Conservation (phyloP, 768 basidiomycete species). For the Psilocybe cubensis region DNA sequence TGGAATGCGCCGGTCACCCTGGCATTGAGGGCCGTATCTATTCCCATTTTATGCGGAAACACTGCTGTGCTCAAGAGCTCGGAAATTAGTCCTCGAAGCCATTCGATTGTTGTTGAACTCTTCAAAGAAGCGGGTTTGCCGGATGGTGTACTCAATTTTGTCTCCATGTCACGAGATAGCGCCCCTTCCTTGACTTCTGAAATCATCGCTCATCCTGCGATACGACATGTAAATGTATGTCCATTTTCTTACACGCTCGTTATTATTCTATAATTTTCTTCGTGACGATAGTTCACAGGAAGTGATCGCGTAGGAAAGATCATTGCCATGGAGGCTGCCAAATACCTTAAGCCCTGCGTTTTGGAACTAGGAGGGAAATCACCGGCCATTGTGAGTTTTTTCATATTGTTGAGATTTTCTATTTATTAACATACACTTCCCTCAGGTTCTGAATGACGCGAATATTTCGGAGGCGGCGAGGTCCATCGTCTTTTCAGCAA, state of each 20-base stretch:
- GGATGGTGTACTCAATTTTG: conserved; percentile 57
- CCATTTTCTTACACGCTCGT: background rate
- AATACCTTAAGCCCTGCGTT: conserved; percentile 56
- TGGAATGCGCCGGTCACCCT: conserved; percentile 59
- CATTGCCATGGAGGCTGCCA: conserved; percentile 57
- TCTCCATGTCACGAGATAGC: conserved; percentile 48
- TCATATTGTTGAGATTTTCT: background rate
- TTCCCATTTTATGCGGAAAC: conserved; percentile 59
- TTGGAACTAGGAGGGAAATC: conserved; percentile 62
- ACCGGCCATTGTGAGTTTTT: conserved; percentile 47
- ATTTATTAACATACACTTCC: background rate
- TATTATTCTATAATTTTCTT: background rate
- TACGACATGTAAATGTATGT: conserved; percentile 57
- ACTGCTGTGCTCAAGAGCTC: conserved; percentile 58
- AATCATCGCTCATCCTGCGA: conserved; percentile 56
- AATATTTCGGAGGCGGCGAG: conserved; percentile 56
- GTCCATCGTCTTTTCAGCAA: conserved; percentile 45
- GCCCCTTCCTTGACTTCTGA: conserved; percentile 48
- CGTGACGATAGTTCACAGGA: conserved; percentile 52
- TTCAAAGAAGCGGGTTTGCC: conserved; percentile 66
- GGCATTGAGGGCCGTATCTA: conserved; percentile 44
- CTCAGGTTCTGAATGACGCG: conserved; percentile 56
- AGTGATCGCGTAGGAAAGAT: conserved; percentile 56
- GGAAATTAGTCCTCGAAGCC: conserved; percentile 51
- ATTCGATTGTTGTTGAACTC: conserved; percentile 47